These are phyloP conservation scores for Rhodomyrtus tomentosa DNA, from an alignment of 345 rosid genomes.

Conservation along the genomic window DNA sequence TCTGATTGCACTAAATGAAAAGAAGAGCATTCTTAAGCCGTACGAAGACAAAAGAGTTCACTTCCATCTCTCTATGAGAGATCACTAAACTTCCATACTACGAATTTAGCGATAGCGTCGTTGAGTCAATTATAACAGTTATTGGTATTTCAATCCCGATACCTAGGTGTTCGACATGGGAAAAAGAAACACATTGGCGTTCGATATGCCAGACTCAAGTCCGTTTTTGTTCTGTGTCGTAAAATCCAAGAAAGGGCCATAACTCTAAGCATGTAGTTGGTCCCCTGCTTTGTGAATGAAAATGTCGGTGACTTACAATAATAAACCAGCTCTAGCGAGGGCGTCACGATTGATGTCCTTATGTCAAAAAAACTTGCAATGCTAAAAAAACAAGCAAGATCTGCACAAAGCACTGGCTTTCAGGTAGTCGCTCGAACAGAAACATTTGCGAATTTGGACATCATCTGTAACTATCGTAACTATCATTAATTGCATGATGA, in stretches of 20 bases:
- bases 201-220: background rate
- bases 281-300: background rate
- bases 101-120: background rate
- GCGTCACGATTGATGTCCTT: background rate
- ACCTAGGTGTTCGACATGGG: background rate
- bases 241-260: background rate
- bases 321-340: background rate
- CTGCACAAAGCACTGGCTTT: background rate
- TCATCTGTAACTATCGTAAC: background rate
- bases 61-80: background rate
- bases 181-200: background rate
- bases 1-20: background rate
- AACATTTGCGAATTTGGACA: background rate
- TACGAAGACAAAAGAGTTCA: background rate
- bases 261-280: background rate
- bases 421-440: background rate
- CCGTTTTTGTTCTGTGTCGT: background rate
- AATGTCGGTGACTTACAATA: background rate
- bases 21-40: background rate
- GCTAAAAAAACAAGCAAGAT: background rate
- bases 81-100: background rate
- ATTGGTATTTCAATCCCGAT: background rate
- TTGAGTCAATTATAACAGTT: background rate
- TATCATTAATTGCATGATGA: background rate
- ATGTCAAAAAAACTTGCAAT: background rate